Evolutionary conservation across 1,284 basidiomycete genomes (phyloP), one percentile per base, ranked within the genome.

Genomic region (Trichosporon coremiiforme): DNA sequence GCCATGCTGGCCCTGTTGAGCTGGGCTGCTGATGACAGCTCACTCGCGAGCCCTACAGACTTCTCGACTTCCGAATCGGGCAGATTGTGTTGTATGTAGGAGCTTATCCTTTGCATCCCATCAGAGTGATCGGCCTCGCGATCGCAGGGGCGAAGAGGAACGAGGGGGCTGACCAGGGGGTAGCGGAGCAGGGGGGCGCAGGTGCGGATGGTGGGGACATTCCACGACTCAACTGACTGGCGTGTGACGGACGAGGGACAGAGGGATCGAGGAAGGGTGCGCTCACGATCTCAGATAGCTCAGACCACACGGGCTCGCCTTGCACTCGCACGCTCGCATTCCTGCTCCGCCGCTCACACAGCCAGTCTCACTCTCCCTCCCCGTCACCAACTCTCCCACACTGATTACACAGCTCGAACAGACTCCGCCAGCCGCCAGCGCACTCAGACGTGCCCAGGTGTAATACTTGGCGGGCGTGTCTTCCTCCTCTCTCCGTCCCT

Each of bases 81-180:
- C 57, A 55, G 53, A 31, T 31, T 60, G 29, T 60, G 57, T 60
- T 60, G 57, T 60, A 60, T 60, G 57, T 33, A 60, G 31, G 29
- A 60, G 2, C 8, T 15, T 33, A 33, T 35, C 57, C 29, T 33
- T 60, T 33, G 57, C 57, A 60, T 60, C 57, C 57, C 57, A 60
- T 33, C 5, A 33, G 47, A 53, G 47, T 53, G 47, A 53, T 53
- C 47, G 20, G 47, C 47, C 6, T 47, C 20, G 20, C n/a, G 47
- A 53, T 53, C 47, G 47, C 41, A n/a, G 41, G 15, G 13, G 41
- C 41, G 41, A 38, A 10, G 36, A 38, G 36, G 10, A 38, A 38
- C 10, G 36, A 38, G 36, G 36, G 36, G 36, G 36, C 36, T 38
- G 36, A 12, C 36, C 2, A 47, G 17, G n/a, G 17, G 45, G 45